Conservation (phyloP, 192 early-diverging fungal genomes). For the Diversispora epigaea region DNA sequence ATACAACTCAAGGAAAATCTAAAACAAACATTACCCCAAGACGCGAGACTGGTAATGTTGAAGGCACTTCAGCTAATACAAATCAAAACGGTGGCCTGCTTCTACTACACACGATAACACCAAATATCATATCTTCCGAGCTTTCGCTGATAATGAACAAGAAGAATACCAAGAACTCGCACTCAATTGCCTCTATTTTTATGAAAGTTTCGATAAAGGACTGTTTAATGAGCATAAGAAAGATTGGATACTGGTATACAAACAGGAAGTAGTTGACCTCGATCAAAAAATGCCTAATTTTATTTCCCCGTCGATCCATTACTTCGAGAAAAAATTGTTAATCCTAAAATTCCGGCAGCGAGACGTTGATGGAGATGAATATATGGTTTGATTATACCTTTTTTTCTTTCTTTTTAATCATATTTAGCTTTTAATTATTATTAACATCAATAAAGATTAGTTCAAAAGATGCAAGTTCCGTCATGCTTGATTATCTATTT, state of each 20-base stretch:
- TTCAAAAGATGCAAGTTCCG: background rate
- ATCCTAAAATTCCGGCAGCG: constrained; percentile 10
- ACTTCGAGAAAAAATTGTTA: constrained; percentile 1
- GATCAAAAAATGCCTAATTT: background rate
- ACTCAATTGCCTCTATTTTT: no score
- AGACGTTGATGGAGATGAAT: background rate
- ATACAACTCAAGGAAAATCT: background rate
- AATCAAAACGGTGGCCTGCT: background rate
- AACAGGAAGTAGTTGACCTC: constrained; percentile 1
- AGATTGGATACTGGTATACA: constrained; percentile 14
- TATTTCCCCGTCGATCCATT: constrained; percentile 12
- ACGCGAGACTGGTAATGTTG: background rate
- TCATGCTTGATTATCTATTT: background rate
- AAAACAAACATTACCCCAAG: background rate
- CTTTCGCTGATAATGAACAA: no score
- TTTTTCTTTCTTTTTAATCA: background rate
- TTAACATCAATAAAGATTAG: constrained; percentile 26
- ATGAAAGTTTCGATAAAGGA: no score
- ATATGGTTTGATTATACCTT: background rate
- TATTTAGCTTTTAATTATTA: background rate
- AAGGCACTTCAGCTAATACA: background rate
- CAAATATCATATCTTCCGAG: no score
- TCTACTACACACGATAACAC: no score
- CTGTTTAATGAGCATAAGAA: background rate
- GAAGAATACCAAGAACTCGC: no score